A percentile compares a stretch with the other conserved stretches of the same genome.
phyloP scores from a whole-genome alignment of 1,284 basidiomycete genomes.

The Lignosus rhinocerotis region DNA sequence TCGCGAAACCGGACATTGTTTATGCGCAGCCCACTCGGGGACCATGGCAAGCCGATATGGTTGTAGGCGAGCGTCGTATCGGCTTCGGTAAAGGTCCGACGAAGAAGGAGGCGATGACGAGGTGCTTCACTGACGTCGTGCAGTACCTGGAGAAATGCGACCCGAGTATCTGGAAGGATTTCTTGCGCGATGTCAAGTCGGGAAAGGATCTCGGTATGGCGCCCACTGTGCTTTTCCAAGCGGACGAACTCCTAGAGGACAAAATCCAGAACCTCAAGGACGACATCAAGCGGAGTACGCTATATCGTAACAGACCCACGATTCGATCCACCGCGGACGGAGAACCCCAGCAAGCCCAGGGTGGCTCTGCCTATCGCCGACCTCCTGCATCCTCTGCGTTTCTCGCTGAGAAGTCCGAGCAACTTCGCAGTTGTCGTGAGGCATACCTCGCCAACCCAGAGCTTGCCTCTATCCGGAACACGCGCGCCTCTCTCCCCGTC shows the following conservation, averaged over 20 bases:
- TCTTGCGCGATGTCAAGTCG: conserved; percentile 55
- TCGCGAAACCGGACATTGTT: conserved; percentile 79
- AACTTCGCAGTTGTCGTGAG: conserved; percentile 56
- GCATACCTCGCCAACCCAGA: conserved; percentile 66
- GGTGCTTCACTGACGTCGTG: conserved; percentile 87
- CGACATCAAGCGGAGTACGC: conserved; percentile 59
- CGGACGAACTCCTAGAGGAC: conserved; percentile 72
- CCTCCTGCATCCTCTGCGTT: conserved; percentile 31
- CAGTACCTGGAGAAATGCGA: conserved; percentile 88
- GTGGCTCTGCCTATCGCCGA: conserved; percentile 25
- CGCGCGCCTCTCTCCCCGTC: conserved; percentile 75
- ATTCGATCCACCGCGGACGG: conserved; percentile 27
- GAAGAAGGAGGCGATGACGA: conserved; percentile 79
- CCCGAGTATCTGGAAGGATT: conserved; percentile 76
- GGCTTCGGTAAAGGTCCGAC: conserved; percentile 70
- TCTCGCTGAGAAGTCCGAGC: conserved; percentile 57
- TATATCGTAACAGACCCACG: conserved; percentile 50
- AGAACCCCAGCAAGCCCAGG: conserved; percentile 12
- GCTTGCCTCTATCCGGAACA: conserved; percentile 67
- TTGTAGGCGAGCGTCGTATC: conserved; percentile 77
- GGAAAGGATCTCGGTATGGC: conserved; percentile 74
- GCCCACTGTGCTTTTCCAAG: conserved; percentile 71
- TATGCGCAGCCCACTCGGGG: conserved; percentile 40
- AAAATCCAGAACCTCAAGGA: conserved; percentile 73
- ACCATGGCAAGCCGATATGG: conserved; percentile 84